Evolutionary conservation across 148 eudicot species (phyloP).

Genomic region (Polygonum aviculare): DNA sequence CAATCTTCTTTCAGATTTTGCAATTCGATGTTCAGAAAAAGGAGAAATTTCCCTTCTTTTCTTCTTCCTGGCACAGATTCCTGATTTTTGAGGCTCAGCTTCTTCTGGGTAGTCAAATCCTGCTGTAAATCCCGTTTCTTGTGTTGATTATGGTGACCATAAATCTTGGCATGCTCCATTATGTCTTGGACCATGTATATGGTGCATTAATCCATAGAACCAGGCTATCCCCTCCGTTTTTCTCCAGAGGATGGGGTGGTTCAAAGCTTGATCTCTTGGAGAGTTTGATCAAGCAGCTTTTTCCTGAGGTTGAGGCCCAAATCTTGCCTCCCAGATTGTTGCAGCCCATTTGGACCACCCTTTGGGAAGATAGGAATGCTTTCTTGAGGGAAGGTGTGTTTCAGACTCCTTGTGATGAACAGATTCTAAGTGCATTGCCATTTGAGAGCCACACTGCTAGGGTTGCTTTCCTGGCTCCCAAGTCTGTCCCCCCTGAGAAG

Average conservation of each 20-base stretch:
- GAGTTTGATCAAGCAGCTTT: constrained; percentile 60
- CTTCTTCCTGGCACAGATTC: neutral
- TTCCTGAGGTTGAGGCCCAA: constrained; percentile 65
- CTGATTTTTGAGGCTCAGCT: neutral
- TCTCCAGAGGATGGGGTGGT: constrained; percentile 94
- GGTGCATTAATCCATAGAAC: constrained; percentile 95
- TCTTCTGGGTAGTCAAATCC: neutral
- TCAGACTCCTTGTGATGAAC: constrained; percentile 84
- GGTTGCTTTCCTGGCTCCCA: constrained; percentile 84
- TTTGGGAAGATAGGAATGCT: constrained; percentile 85
- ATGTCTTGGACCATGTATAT: constrained; percentile 92
- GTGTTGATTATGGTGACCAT: constrained; percentile 51
- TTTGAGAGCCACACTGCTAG: constrained; percentile 85
- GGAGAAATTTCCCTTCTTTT: constrained; percentile 3
- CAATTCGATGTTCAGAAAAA: neutral
- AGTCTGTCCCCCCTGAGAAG: constrained; percentile 44
- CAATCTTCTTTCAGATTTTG: neutral
- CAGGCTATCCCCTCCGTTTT: constrained; percentile 76
- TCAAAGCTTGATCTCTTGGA: constrained; percentile 79
- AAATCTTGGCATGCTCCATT: constrained; percentile 79
- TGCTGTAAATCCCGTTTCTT: neutral
- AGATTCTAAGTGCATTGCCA: constrained; percentile 85
- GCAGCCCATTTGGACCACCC: constrained; percentile 67
- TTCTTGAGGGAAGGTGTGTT: constrained; percentile 76
- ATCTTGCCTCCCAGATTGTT: constrained; percentile 75